A percentile compares a stretch with the other conserved stretches of the same genome.
Conservation (phyloP, 1,284 basidiomycete genomes). For the Ceratobasidium sp. region DNA sequence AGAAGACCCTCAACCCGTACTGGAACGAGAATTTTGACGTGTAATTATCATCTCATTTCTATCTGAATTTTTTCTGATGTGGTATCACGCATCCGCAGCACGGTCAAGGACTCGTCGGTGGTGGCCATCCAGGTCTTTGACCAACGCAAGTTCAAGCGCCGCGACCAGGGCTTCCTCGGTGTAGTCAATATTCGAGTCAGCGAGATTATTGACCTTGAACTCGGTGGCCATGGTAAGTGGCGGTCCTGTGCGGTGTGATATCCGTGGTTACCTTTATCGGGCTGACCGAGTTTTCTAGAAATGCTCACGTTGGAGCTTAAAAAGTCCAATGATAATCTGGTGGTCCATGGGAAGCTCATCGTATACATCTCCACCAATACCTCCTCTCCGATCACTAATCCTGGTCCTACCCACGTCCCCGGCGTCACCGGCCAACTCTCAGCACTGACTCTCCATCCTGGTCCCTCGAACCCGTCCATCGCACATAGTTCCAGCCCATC, state of each 20-base stretch:
- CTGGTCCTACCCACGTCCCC: conserved; percentile 63
- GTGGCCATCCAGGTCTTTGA: conserved; percentile 96
- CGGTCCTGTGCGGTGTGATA: neutral
- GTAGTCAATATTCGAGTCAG: conserved; percentile 91
- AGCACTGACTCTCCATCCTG: conserved; percentile 47
- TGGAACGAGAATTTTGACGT: conserved; percentile 95
- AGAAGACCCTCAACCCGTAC: conserved; percentile 89
- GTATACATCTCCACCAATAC: conserved; percentile 86
- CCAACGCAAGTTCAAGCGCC: conserved; percentile 95
- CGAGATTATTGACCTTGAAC: conserved; percentile 87
- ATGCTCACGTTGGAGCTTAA: conserved; percentile 83
- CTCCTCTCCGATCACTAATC: conserved; percentile 74
- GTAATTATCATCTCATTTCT: conserved; percentile 54
- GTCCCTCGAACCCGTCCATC: conserved; percentile 62
- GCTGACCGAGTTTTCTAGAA: conserved; percentile 55
- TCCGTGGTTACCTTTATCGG: neutral
- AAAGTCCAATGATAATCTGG: conserved; percentile 85
- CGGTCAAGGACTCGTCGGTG: conserved; percentile 88
- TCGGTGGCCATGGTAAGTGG: conserved; percentile 84
- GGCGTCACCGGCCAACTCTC: conserved; percentile 53
- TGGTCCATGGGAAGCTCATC: conserved; percentile 85
- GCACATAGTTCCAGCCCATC: conserved; percentile 51
- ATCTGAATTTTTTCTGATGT: conserved; percentile 28
- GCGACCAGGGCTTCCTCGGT: conserved; percentile 93
- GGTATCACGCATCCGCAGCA: conserved; percentile 55